Evolutionary conservation across 305 asterid genomes (phyloP).

Genomic region (Fraxinus nigra): DNA sequence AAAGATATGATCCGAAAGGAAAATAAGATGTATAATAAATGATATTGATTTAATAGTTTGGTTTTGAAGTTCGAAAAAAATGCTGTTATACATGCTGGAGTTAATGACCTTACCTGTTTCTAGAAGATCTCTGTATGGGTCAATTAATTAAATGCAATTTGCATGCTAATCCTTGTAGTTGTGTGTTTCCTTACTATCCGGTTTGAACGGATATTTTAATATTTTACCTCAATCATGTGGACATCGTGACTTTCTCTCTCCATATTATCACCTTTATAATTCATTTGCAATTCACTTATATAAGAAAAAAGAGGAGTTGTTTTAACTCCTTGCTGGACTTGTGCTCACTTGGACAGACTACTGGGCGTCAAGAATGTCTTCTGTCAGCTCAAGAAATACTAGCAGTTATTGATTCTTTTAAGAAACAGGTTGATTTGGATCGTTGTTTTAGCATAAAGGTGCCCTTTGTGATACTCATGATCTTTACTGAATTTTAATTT

Average conservation of each 20-base stretch:
- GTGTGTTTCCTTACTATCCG: background rate
- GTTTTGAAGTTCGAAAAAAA: background rate
- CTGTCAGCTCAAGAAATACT: slow-evolving; percentile 41
- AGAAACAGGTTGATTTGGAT: slow-evolving; percentile 53
- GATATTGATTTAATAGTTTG: background rate
- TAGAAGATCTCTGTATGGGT: background rate
- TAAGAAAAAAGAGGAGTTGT: background rate
- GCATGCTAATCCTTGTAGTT: background rate
- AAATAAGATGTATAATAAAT: background rate
- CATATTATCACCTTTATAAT: background rate
- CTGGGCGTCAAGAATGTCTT: slow-evolving; percentile 37
- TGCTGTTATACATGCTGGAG: background rate
- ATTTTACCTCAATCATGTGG: background rate
- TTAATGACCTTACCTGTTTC: background rate
- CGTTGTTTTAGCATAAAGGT: slow-evolving; percentile 72
- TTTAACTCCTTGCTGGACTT: slow-evolving; percentile 16
- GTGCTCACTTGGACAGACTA: slow-evolving; percentile 43
- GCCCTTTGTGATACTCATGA: slow-evolving; percentile 22
- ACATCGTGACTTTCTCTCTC: slow-evolving; percentile 1
- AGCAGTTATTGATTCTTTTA: slow-evolving; percentile 53
- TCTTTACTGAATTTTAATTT: slow-evolving; percentile 18
- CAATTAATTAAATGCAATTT: background rate
- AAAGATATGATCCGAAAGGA: background rate
- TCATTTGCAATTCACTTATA: slow-evolving; percentile 8
- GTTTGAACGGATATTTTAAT: background rate